A percentile compares a stretch with the other conserved stretches of the same genome.
Conservation (phyloP, 2,329 filamentous ascomycete species). For the Colletotrichum limetticola region DNA sequence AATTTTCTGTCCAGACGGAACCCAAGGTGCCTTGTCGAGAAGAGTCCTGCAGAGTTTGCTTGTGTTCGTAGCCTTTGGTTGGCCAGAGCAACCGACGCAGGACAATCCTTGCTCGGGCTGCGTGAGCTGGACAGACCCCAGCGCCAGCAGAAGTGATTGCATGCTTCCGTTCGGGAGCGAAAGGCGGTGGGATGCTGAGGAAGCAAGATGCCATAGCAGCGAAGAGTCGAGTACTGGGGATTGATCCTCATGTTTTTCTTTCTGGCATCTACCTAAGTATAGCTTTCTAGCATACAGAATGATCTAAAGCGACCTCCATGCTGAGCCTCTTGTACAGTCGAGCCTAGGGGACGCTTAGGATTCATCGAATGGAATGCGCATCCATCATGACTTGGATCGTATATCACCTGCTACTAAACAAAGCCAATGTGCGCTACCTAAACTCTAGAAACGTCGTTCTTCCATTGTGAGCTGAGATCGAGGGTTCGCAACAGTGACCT, state of each 20-base stretch:
- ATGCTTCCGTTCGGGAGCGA: background rate
- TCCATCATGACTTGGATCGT: background rate
- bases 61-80: conserved; percentile 3
- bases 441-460: background rate
- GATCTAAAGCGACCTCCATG: too few species aligned
- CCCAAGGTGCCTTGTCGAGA: background rate
- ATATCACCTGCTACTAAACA: background rate
- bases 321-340: too few species aligned
- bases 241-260: background rate
- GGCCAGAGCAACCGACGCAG: conserved; percentile 21
- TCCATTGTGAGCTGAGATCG: background rate
- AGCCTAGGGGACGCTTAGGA: background rate
- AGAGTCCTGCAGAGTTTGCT: conserved; percentile 1
- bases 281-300: too few species aligned
- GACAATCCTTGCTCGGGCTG: conserved; percentile 18
- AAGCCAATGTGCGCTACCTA: background rate
- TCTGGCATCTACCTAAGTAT: too few species aligned
- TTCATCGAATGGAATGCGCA: background rate
- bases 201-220: background rate
- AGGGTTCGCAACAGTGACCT: background rate
- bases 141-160: background rate
- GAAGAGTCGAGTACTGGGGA: background rate
- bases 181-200: background rate
- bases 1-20: background rate
- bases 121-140: conserved; percentile 4